Evolutionary conservation across 129 eudicot species (phyloP).

Genomic region (Pseudognaphalium luteoalbum): DNA sequence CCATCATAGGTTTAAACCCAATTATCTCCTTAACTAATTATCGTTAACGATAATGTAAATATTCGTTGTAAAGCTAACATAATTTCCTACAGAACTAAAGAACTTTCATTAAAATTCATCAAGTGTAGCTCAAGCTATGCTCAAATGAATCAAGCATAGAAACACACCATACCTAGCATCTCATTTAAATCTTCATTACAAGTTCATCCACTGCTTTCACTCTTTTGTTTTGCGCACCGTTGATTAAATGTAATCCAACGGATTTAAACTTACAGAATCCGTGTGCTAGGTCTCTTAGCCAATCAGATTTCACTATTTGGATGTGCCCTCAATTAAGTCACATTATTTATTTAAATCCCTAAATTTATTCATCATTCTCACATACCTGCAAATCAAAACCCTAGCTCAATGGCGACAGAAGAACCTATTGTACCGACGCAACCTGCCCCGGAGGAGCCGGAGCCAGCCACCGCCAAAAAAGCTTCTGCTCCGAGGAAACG

Average conservation of each 20-base stretch:
- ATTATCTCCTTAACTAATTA: slow-evolving; percentile 38
- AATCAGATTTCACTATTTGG: slow-evolving; percentile 49
- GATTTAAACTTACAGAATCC: slow-evolving; percentile 49
- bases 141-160: slow-evolving; percentile 44
- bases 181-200: slow-evolving; percentile 7
- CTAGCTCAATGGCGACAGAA: slow-evolving; percentile 49
- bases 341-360: slow-evolving; percentile 46
- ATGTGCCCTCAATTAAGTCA: slow-evolving; percentile 31
- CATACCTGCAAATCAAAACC: slow-evolving; percentile 32
- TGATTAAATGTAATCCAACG: slow-evolving; percentile 53
- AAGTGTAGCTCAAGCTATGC: slow-evolving; percentile 42
- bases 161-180: slow-evolving; percentile 49
- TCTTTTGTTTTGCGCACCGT: slow-evolving; percentile 25
- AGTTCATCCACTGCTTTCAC: slow-evolving; percentile 22
- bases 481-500: slow-evolving; percentile 50
- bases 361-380: slow-evolving; percentile 15
- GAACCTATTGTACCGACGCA: slow-evolving; percentile 41
- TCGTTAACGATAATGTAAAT: slow-evolving; percentile 16
- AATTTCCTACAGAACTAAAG: slow-evolving; percentile 40
- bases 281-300: slow-evolving; percentile 46
- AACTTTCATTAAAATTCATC: slow-evolving; percentile 31
- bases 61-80: slow-evolving; percentile 51
- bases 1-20: slow-evolving; percentile 39
- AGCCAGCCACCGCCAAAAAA: slow-evolving; percentile 36
- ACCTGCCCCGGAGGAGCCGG: slow-evolving; percentile 27